Evolutionary conservation across 1,139 yeast genomes (phyloP), one percentile per base, ranked within the genome.

Genomic region (Diutina scorzettiae): DNA sequence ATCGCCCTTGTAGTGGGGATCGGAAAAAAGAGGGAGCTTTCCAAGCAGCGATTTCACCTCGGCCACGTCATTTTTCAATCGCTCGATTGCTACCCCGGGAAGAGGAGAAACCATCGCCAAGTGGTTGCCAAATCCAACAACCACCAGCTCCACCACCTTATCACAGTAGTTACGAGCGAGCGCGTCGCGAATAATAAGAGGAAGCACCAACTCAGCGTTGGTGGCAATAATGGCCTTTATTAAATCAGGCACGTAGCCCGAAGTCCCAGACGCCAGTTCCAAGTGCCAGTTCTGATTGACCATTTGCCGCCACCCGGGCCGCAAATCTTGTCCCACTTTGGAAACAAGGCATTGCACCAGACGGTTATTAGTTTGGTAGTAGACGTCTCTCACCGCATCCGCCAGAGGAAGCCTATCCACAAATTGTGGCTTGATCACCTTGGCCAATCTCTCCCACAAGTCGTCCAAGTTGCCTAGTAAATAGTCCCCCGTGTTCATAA

Each of bases 401-500:
- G 39, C 28, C 28, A 23, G 17, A 4, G 39, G 39, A 5, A 21
- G 23, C 24, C 14, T 21, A 6, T 19, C n/a, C 8, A 18, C 14
- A 12, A n/a, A 34, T 14, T 34, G 19, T 17, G 29, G 40, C 19
- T 36, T 20, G 12, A 24, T 25, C 7, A 36, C 30, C 17, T 27
- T 25, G 14, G 31, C 31, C 19, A 37, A 12, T 12, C 31, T 21
- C 12, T 25, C 31, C 23, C 23, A 19, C 8, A 27, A 12, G 7
- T 37, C 31, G 21, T 37, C 40, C n/a, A 37, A 8, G n/a, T 25
- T 25, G 6, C 39, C 39, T 7, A 34, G n/a, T 4, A 37, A 9
- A 58, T 89, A 91, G 54, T 91, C 96, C 1, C 95, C 87, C 0
- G 98, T 91, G 51, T 87, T 85, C 27, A 91, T 61, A 9, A 87